Conservation (phyloP, 2,329 filamentous ascomycete species). For the Trichoderma semiorbis region DNA sequence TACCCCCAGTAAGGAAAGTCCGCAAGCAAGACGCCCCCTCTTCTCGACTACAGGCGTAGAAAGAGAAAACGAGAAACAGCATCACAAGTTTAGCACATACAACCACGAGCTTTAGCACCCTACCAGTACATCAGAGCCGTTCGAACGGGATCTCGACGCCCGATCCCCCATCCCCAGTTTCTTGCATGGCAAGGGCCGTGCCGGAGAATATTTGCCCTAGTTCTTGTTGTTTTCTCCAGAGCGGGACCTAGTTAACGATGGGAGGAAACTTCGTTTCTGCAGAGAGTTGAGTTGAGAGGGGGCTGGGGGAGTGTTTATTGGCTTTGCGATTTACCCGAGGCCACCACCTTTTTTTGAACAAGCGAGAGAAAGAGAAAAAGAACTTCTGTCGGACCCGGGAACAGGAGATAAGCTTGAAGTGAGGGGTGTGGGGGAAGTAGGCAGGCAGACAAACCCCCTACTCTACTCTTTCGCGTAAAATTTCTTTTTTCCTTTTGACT, state of each 20-base stretch:
- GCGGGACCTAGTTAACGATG: neutral
- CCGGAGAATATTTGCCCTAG: neutral
- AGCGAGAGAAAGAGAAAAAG: neutral
- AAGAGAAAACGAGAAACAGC: neutral
- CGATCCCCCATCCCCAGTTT: neutral
- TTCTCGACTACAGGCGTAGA: neutral
- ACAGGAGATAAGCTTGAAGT: neutral
- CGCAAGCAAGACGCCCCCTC: neutral
- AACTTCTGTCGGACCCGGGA: neutral
- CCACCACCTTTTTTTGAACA: neutral
- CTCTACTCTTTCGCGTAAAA: neutral
- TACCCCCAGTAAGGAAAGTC: neutral
- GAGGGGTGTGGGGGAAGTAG: neutral
- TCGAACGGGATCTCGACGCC: neutral
- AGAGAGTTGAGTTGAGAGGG: neutral
- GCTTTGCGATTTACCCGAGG: neutral
- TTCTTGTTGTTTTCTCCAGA: neutral
- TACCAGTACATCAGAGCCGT: neutral
- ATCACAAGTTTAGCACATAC: neutral
- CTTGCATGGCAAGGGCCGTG: neutral
- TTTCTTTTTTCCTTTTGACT: neutral
- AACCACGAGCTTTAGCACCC: slow-evolving; percentile 2
- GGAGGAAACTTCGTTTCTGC: neutral
- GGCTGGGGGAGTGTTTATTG: neutral
- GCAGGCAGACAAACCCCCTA: neutral